Evolutionary conservation across 2,329 filamentous ascomycete species (phyloP), one percentile per base, ranked within the genome.

Genomic region (Myriosclerotinia duriaeana): DNA sequence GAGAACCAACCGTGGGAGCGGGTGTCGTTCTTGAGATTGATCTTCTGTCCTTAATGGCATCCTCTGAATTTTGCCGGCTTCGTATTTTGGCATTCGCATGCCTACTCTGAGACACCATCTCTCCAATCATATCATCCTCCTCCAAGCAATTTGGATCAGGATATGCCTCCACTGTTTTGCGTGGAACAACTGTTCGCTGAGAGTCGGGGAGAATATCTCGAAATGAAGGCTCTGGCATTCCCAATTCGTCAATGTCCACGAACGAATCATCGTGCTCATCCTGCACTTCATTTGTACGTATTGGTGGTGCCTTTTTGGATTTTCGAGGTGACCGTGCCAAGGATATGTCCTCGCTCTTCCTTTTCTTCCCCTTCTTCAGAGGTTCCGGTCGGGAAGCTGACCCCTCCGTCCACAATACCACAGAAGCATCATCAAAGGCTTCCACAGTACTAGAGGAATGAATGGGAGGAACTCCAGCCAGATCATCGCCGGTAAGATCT

Each of bases 321-420:
- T 71, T 68, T 42, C 58, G 67, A 42, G 66, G 66, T 8, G 68
- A 65, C 17, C 62, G 59, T 38, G 50, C 68, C 50, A 58, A 69
- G 1, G 72, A 71, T 34, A 75, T 72, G 17, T 75, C 75, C 56
- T 72, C 69, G 54, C 76, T 77, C 64, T 77, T 77, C 30, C 76
- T 68, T 65, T 77, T 77, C 67, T 69, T 76, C 30, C 66, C 65
- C 53, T 68, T 68, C 20, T 66, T 36, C 30, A 72, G 66, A 58
- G 74, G 75, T 61, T 74, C 73, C 9, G 73, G 56, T 65, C 73
- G 69, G 15, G 70, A 73, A 17, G 74, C 73, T 30, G 68, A 69
- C 14, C 72, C 71, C 66, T 75, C 73, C 9, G 50, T 63, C 73
- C 73, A 76, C 64, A 75, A 20, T n/a, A 66, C 30, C 48, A 55